These are phyloP conservation scores for Phytopythium aichiense DNA, from an alignment of 352 stramenopile species.

Conservation along the genomic window DNA sequence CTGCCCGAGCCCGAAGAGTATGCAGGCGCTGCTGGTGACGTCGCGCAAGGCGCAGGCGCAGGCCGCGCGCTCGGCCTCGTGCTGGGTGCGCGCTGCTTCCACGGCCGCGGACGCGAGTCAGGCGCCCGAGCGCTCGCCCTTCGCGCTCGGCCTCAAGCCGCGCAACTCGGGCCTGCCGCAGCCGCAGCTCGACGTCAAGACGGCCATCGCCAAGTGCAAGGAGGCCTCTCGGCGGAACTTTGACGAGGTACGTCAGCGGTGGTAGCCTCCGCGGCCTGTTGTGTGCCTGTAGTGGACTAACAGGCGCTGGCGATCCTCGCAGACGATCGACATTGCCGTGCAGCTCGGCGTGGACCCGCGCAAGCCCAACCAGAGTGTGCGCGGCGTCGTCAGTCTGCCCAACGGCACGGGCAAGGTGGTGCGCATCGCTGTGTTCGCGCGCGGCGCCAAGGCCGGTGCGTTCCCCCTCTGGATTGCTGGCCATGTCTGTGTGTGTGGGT, in stretches of 20 bases:
- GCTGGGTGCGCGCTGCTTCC: slow-evolving; percentile 41
- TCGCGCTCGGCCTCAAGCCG: slow-evolving; percentile 61
- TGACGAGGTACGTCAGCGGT: slow-evolving; percentile 53
- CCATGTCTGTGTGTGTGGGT: neutral
- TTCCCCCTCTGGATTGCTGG: neutral
- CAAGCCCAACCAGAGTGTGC: slow-evolving; percentile 88
- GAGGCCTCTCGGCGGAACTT: slow-evolving; percentile 68
- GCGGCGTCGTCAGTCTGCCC: slow-evolving; percentile 80
- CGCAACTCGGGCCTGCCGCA: slow-evolving; percentile 44
- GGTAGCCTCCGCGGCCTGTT: neutral
- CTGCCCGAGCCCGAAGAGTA: slow-evolving; percentile 8
- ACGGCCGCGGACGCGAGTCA: slow-evolving; percentile 23
- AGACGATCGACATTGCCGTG: slow-evolving; percentile 83
- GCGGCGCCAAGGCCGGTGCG: slow-evolving; percentile 70
- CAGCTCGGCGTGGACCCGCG: slow-evolving; percentile 82
- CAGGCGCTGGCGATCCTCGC: slow-evolving; percentile 5
- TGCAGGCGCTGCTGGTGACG: slow-evolving; percentile 42
- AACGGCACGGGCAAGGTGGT: slow-evolving; percentile 87
- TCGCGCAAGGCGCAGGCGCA: slow-evolving; percentile 25
- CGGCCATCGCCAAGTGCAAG: slow-evolving; percentile 56
- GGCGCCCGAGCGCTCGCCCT: slow-evolving; percentile 43
- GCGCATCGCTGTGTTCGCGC: slow-evolving; percentile 89
- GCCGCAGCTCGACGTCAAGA: slow-evolving; percentile 56
- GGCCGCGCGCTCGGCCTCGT: slow-evolving; percentile 27
- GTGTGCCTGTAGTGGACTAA: neutral